Percentiles rank a stretch among this genome's conserved stretches.
phyloP scores from a whole-genome alignment of 2,329 filamentous ascomycete genomes.

The Phaeomoniella chlamydospora region DNA sequence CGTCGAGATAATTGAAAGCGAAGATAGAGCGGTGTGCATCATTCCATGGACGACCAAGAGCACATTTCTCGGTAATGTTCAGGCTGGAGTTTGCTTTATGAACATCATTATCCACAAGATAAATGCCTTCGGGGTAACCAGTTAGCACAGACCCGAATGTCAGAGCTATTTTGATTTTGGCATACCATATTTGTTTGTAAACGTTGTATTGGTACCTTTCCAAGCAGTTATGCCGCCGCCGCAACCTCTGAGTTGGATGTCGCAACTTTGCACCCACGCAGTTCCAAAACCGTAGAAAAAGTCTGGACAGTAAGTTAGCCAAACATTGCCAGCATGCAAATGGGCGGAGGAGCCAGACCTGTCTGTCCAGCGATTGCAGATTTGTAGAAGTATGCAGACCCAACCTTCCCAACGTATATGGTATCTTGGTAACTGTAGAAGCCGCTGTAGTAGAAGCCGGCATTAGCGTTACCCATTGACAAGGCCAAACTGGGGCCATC shows the following conservation, averaged over 20 bases:
- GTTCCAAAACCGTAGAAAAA: conserved; percentile 58
- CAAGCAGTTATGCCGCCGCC: conserved; percentile 55
- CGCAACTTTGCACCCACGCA: conserved; percentile 41
- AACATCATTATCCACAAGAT: conserved; percentile 42
- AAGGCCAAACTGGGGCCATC: conserved; percentile 46
- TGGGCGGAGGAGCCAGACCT: too few species aligned
- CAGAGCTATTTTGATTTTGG: too few species aligned
- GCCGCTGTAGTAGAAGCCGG: conserved; percentile 51
- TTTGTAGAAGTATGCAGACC: conserved; percentile 50
- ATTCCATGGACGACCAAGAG: conserved; percentile 51
- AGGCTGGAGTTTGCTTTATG: conserved; percentile 38
- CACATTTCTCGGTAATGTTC: conserved; percentile 31
- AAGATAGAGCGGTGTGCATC: conserved; percentile 42
- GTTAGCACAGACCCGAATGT: too few species aligned
- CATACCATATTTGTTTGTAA: conserved; percentile 49
- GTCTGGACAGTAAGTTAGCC: too few species aligned
- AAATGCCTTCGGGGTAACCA: conserved; percentile 31
- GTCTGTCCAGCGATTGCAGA: conserved; percentile 49
- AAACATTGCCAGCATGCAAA: too few species aligned
- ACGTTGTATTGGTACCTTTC: conserved; percentile 55
- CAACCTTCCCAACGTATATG: conserved; percentile 52
- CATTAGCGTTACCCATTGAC: conserved; percentile 47
- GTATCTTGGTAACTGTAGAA: conserved; percentile 58
- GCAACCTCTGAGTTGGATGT: conserved; percentile 42
- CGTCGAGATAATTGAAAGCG: conserved; percentile 39